Conservation (phyloP, 106 monocot species). For the Dendrobium nobile region DNA sequence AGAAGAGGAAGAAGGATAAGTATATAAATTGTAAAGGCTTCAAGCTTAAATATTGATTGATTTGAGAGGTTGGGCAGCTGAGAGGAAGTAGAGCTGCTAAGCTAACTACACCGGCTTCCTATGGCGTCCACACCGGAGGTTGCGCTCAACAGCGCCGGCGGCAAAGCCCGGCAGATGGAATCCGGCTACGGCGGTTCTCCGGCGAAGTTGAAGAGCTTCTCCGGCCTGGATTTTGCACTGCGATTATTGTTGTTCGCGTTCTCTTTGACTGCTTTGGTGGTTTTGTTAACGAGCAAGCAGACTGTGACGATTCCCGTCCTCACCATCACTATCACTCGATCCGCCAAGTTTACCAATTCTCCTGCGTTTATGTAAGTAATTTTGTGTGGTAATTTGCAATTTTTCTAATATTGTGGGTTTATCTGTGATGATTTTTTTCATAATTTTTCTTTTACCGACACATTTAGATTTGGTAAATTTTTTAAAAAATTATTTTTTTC, state of each 20-base stretch:
- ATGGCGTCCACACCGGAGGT: conserved; percentile 9
- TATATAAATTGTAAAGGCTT: too few relatives aligned
- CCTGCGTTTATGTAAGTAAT: neutral
- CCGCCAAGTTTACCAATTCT: neutral
- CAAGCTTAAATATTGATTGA: too few relatives aligned
- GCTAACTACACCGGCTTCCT: too few relatives aligned
- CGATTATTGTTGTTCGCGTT: neutral
- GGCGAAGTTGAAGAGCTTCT: neutral
- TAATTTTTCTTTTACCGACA: neutral
- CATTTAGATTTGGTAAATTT: too few relatives aligned
- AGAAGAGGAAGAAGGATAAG: too few relatives aligned
- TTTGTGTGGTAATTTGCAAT: neutral
- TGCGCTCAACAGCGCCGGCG: conserved; percentile 1
- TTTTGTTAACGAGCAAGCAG: conserved; percentile 6
- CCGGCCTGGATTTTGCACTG: neutral
- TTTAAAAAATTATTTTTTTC: too few relatives aligned
- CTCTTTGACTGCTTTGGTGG: conserved; percentile 5
- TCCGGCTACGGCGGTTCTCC: neutral
- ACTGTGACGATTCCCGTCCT: neutral
- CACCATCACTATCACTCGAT: neutral
- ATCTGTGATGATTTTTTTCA: neutral
- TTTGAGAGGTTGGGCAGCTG: too few relatives aligned
- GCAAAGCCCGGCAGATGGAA: neutral
- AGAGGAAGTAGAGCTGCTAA: too few relatives aligned
- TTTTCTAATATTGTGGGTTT: neutral